Base-by-base conservation (phyloP, 805 yeast genomes). In the Suhomyces sp. region DNA sequence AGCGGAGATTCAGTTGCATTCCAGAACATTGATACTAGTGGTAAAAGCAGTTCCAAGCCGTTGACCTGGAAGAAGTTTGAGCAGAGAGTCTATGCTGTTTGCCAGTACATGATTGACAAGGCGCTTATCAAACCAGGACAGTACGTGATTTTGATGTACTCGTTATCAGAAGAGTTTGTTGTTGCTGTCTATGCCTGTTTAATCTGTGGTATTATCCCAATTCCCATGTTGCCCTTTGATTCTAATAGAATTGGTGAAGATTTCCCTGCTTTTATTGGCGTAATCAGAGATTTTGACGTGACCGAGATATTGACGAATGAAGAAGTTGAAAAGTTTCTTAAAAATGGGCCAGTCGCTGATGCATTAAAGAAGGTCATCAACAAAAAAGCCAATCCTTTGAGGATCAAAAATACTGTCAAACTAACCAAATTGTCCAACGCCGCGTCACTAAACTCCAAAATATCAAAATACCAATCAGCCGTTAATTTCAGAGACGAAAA, bases 121-220 rank as follows among this genome's bases (percentile, higher is more conserved):
- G 79, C 83, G 1, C 73, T 78, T 2, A 65, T 90, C 45, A 77
- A 72, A 50, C 77, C 88, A 2, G 96, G 96, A 0, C 88, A 87
- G 50, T 74, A 78, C 57, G 93, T 90, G 3, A 77, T 91, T 3
- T 72, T 94, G 61, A 86, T 91, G 86, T 91, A 90, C 65, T 87
- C 96, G 0, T 80, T 93, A 46, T 84, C 91, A 1, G 97, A 92
- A 53, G 98, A 94, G 56, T 93, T 83, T 63, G 82, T 87, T 5
- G 83, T 90, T 27, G 90, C 96, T 2, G 76, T 91, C 1, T 84
- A 85, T 68, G 97, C 99, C 0, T 93, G 98, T 65, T 81, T 93
- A 66, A 70, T 86, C 52, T 81, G 91, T 50, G 97, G 97, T 7
- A 53, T 90, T 4, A 78, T 88, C 2, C 90, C 94, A 0, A 78